phyloP scores from a whole-genome alignment of 73 alveolate genomes.

The Tetrahymena malaccensis region DNA sequence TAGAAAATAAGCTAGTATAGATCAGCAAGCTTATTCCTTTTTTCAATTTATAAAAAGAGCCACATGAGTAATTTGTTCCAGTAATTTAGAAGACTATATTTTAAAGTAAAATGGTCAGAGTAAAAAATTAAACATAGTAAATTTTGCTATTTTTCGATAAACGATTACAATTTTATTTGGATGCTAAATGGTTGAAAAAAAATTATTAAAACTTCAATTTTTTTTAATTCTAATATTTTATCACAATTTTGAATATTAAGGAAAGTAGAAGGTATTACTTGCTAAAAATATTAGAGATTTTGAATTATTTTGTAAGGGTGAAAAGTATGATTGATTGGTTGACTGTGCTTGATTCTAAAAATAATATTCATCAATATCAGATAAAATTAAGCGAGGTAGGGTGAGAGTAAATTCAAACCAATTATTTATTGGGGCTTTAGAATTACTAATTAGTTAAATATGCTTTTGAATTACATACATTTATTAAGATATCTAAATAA shows the following conservation, averaged over 20 bases:
- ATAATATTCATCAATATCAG: neutral
- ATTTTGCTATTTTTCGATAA: too few species aligned
- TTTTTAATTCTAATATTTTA: too few species aligned
- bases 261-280: neutral
- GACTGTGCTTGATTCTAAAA: neutral
- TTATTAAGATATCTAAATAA: neutral
- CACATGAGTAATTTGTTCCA: neutral
- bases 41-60: too few species aligned
- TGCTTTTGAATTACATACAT: too few species aligned
- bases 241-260: neutral
- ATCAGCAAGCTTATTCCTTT: neutral
- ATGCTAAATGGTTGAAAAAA: neutral
- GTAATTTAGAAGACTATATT: neutral
- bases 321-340: neutral
- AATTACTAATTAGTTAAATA: neutral
- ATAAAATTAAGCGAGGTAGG: neutral
- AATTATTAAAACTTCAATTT: too few species aligned
- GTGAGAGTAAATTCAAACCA: neutral
- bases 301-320: neutral
- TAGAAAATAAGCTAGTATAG: neutral
- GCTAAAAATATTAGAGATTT: neutral
- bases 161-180: neutral
- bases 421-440: neutral
- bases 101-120: too few species aligned
- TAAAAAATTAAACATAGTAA: too few species aligned